Percentiles rank a stretch among this genome's conserved stretches.
Conservation (phyloP, 139 green algal species). For the Micromonas commoda region DNA sequence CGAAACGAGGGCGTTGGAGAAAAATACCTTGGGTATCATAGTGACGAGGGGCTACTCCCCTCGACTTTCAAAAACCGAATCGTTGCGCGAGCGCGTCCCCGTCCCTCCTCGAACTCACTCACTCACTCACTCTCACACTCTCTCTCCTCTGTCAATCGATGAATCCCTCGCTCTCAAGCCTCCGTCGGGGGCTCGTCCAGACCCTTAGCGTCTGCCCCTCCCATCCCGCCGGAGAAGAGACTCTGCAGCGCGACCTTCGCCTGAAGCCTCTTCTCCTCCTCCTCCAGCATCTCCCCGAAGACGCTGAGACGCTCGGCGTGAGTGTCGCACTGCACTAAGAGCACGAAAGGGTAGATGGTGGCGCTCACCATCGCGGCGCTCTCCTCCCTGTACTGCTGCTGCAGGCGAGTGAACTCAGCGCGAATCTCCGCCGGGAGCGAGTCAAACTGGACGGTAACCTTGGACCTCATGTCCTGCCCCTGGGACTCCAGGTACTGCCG, state of each 20-base stretch:
- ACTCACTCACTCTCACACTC: too few species aligned
- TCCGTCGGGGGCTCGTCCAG: too few species aligned
- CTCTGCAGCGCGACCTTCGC: constrained; percentile 5
- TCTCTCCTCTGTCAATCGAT: too few species aligned
- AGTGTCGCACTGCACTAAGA: neutral
- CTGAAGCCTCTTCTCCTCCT: constrained; percentile 17
- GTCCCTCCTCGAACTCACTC: too few species aligned
- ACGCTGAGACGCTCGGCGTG: constrained; percentile 18
- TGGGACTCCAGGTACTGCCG: neutral
- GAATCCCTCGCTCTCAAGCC: too few species aligned
- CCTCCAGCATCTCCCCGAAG: constrained; percentile 8
- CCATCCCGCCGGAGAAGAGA: constrained; percentile 16
- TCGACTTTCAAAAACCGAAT: too few species aligned
- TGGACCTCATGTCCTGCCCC: neutral
- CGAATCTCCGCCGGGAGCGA: constrained; percentile 13
- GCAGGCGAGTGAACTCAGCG: constrained; percentile 19
- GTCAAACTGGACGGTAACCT: neutral
- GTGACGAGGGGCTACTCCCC: too few species aligned
- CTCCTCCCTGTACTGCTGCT: constrained; percentile 26
- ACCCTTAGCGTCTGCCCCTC: too few species aligned
- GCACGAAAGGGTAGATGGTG: constrained; percentile 11
- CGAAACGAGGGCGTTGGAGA: neutral
- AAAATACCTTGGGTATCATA: constrained; percentile 7
- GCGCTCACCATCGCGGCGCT: neutral
- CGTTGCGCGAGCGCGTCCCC: too few species aligned